phyloP scores from a whole-genome alignment of 257 asterid species.

The Primulina tabacum region DNA sequence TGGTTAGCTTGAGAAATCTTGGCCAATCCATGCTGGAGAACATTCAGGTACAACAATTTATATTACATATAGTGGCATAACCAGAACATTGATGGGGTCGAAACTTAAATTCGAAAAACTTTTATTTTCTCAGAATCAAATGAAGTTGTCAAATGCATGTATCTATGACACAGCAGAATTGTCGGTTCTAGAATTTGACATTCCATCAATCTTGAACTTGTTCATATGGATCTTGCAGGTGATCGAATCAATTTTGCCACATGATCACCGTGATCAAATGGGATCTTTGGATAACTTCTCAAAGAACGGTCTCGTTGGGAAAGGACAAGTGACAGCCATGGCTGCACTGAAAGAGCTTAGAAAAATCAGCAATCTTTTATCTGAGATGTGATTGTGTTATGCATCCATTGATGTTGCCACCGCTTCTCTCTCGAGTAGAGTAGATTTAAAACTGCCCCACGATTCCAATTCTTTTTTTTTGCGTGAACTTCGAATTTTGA shows the following conservation, averaged over 20 bases:
- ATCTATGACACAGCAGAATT: not conserved
- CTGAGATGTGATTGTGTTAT: conserved; percentile 64
- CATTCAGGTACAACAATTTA: conserved; percentile 40
- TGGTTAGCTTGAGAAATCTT: conserved; percentile 46
- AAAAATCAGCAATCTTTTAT: conserved; percentile 75
- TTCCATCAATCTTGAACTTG: conserved; percentile 5
- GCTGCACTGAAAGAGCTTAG: conserved; percentile 84
- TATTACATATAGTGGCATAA: not conserved
- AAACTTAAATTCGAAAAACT: not conserved
- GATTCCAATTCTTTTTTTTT: not conserved
- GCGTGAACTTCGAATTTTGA: not conserved
- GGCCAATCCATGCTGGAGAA: conserved; percentile 55
- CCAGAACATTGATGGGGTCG: not conserved
- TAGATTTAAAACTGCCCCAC: not conserved
- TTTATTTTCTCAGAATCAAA: too few relatives aligned
- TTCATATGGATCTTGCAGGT: conserved; percentile 46
- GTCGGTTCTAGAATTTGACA: not conserved
- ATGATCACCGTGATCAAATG: conserved; percentile 40
- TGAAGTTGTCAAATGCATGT: not conserved
- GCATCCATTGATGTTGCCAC: not conserved
- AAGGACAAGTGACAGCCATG: conserved; percentile 74
- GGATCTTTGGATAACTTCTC: conserved; percentile 35
- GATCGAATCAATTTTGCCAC: conserved; percentile 72
- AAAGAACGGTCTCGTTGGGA: conserved; percentile 52
- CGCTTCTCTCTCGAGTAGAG: not conserved